phyloP scores from a whole-genome alignment of 2,329 filamentous ascomycete genomes.

The Samsoniella hepiali region DNA sequence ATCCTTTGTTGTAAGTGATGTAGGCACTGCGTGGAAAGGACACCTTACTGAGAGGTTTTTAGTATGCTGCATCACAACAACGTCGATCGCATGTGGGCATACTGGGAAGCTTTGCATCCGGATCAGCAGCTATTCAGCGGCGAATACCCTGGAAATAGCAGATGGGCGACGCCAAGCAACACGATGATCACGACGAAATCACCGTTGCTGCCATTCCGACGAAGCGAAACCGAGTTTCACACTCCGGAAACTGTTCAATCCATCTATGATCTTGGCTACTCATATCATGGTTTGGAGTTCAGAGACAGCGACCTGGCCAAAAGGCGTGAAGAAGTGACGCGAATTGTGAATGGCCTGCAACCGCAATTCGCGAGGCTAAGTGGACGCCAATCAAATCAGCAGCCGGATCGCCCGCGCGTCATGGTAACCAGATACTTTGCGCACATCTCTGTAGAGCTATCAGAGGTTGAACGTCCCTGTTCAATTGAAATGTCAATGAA shows the following conservation, averaged over 20 bases:
- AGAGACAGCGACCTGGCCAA: conserved; percentile 31
- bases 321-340: conserved; percentile 30
- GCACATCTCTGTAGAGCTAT: conserved; percentile 32
- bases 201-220: conserved; percentile 50
- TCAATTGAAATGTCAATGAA: conserved; percentile 34
- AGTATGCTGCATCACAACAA: conserved; percentile 52
- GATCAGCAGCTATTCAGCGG: conserved; percentile 33
- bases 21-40: neutral
- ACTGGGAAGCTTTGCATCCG: conserved; percentile 46
- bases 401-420: neutral
- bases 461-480: conserved; percentile 35
- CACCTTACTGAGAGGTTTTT: neutral
- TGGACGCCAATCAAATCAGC: neutral
- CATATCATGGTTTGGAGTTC: conserved; percentile 37
- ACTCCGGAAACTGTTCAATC: conserved; percentile 37
- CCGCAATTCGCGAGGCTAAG: conserved; percentile 25
- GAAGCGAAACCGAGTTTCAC: conserved; percentile 37
- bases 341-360: conserved; percentile 32
- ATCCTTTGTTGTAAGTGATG: conserved; percentile 41
- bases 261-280: conserved; percentile 38
- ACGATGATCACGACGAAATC: conserved; percentile 41
- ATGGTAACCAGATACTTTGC: conserved; percentile 33
- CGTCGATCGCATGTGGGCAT: conserved; percentile 62
- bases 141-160: conserved; percentile 33
- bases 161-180: conserved; percentile 41